Percentiles rank a stretch among this genome's conserved stretches.
phyloP scores from a whole-genome alignment of 345 rosid species.

The Adansonia digitata region DNA sequence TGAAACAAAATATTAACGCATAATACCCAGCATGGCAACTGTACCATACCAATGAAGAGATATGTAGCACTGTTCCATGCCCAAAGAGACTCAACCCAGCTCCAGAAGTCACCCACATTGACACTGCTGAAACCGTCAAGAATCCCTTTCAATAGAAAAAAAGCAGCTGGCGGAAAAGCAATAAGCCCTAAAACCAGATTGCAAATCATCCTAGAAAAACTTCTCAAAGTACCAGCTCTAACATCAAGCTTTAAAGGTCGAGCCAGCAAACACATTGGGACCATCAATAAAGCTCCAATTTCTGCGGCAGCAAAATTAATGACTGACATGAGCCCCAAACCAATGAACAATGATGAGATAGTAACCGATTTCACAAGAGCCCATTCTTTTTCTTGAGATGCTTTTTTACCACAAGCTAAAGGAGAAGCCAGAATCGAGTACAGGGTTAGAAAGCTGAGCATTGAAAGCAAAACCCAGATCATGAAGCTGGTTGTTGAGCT shows the following conservation, averaged over 20 bases:
- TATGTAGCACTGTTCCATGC: conserved; percentile 95
- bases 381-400: conserved; percentile 46
- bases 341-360: conserved; percentile 65
- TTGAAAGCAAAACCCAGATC: conserved; percentile 57
- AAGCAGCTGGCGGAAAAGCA: conserved; percentile 65
- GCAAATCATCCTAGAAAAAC: conserved; percentile 35
- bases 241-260: conserved; percentile 58
- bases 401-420: conserved; percentile 18
- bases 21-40: conserved; percentile 71
- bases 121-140: conserved; percentile 39
- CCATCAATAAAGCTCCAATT: conserved; percentile 75
- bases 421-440: conserved; percentile 44
- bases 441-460: conserved; percentile 42
- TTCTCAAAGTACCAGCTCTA: conserved; percentile 33
- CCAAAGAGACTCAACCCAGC: conserved; percentile 81
- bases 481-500: conserved; percentile 46
- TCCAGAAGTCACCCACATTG: conserved; percentile 68
- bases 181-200: conserved; percentile 43
- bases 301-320: conserved; percentile 91
- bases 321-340: conserved; percentile 82
- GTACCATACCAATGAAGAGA: conserved; percentile 76
- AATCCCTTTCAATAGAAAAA: conserved; percentile 41
- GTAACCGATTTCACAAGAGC: conserved; percentile 77
- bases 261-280: conserved; percentile 73
- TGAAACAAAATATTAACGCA: conserved; percentile 52